Conservation (phyloP, 2,329 filamentous ascomycete genomes). For the Arthrobotrys sinensis region DNA sequence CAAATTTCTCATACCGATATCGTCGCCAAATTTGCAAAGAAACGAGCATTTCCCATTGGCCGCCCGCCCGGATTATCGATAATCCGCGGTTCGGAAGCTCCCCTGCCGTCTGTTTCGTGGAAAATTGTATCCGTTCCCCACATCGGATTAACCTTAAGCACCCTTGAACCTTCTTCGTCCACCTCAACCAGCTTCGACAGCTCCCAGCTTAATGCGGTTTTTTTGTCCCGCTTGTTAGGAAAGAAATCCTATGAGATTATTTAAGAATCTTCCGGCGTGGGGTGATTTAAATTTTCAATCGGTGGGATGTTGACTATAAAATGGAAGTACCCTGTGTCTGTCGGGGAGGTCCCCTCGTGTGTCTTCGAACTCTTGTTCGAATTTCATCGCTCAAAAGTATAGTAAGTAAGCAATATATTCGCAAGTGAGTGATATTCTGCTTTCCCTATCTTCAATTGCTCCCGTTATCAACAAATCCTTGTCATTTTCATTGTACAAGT, state of each 20-base stretch:
- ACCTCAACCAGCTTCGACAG: conserved; percentile 12
- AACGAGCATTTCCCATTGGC: conserved; percentile 4
- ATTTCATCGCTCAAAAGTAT: neutral
- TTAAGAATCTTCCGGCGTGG: conserved; percentile 51
- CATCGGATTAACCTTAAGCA: conserved; percentile 57
- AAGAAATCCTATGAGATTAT: conserved; percentile 27
- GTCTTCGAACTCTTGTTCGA: neutral
- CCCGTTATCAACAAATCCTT: neutral
- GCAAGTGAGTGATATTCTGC: conserved; percentile 24
- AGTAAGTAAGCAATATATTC: neutral
- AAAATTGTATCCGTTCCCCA: conserved; percentile 61
- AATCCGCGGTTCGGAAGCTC: conserved; percentile 50
- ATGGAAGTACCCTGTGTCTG: neutral
- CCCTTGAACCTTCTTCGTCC: conserved; percentile 12
- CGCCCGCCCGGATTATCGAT: conserved; percentile 49
- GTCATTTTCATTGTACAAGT: neutral
- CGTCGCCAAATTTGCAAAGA: neutral
- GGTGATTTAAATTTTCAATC: conserved; percentile 23
- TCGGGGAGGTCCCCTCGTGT: conserved; percentile 24
- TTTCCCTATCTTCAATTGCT: conserved; percentile 2
- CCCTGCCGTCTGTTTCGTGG: conserved; percentile 60
- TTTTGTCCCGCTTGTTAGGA: conserved; percentile 35
- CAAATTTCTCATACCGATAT: neutral
- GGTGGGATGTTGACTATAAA: conserved; percentile 34
- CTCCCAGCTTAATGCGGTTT: conserved; percentile 32